Evolutionary conservation across 2,329 filamentous ascomycete species (phyloP).

Genomic region (Aureobasidium subglaciale): DNA sequence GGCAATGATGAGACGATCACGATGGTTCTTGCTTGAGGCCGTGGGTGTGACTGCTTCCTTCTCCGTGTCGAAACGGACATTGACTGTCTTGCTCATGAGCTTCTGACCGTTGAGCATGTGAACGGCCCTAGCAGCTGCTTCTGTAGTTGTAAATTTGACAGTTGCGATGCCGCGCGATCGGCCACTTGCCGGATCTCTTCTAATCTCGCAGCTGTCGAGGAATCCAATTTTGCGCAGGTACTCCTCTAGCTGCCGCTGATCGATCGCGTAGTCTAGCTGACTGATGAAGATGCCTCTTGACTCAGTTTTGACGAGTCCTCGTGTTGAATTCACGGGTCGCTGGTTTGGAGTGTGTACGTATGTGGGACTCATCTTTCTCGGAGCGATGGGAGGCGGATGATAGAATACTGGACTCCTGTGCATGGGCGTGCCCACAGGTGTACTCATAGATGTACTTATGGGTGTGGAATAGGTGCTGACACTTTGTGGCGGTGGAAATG

Average conservation of each 20-base stretch:
- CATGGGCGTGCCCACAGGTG: not conserved
- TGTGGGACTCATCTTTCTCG: not conserved
- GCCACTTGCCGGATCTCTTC: slow-evolving; percentile 2
- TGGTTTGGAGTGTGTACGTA: not conserved
- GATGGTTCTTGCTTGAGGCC: not conserved
- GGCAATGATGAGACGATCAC: slow-evolving; percentile 7
- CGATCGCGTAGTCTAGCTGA: slow-evolving; percentile 6
- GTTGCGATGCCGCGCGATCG: slow-evolving; percentile 12
- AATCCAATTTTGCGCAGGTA: slow-evolving; percentile 5
- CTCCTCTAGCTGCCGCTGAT: slow-evolving; percentile 5
- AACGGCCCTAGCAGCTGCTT: not conserved
- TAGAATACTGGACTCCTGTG: not conserved
- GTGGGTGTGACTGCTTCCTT: not conserved
- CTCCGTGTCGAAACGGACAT: slow-evolving; percentile 9
- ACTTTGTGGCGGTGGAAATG: not conserved
- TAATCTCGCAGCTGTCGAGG: slow-evolving; percentile 12
- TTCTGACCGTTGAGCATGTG: slow-evolving; percentile 7
- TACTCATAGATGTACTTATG: not conserved
- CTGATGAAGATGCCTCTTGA: slow-evolving; percentile 11
- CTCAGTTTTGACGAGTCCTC: not conserved
- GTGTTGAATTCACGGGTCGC: slow-evolving; percentile 1
- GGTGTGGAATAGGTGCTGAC: not conserved
- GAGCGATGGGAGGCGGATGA: not conserved
- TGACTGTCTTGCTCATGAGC: not conserved
- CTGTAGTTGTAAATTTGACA: not conserved